Conservation (phyloP, 1,284 basidiomycete genomes). For the Calocybe gambosa region DNA sequence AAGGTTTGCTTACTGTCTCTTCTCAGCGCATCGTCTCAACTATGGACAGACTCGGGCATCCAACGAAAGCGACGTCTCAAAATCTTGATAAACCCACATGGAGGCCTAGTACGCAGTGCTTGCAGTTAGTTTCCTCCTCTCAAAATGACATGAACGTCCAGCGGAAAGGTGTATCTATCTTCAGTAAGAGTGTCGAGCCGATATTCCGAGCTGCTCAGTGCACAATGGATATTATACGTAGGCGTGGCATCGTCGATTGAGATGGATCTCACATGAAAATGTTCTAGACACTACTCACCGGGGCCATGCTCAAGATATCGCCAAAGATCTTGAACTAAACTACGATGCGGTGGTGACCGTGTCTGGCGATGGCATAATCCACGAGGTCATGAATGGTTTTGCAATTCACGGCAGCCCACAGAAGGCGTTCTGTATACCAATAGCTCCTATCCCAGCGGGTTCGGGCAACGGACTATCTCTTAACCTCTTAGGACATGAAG, state of each 20-base stretch:
- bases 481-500: conserved; percentile 68
- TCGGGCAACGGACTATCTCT: conserved; percentile 78
- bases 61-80: conserved; percentile 46
- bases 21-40: conserved; percentile 1
- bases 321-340: conserved; percentile 51
- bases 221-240: conserved; percentile 54
- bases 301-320: conserved; percentile 73
- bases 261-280: not conserved
- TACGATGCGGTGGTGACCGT: conserved; percentile 81
- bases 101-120: conserved; percentile 56
- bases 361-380: conserved; percentile 87
- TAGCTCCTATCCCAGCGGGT: conserved; percentile 87
- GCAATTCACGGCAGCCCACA: conserved; percentile 65
- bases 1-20: conserved; percentile 36
- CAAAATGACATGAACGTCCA: conserved; percentile 26
- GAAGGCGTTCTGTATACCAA: conserved; percentile 68
- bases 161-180: conserved; percentile 65
- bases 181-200: conserved; percentile 67
- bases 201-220: conserved; percentile 78
- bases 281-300: conserved; percentile 62
- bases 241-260: not conserved
- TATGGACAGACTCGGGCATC: conserved; percentile 34
- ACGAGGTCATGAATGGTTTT: conserved; percentile 93
- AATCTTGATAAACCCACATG: conserved; percentile 84
- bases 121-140: not conserved